phyloP scores from a whole-genome alignment of 495 filamentous ascomycete genomes.

The Penicillium crystallinum region DNA sequence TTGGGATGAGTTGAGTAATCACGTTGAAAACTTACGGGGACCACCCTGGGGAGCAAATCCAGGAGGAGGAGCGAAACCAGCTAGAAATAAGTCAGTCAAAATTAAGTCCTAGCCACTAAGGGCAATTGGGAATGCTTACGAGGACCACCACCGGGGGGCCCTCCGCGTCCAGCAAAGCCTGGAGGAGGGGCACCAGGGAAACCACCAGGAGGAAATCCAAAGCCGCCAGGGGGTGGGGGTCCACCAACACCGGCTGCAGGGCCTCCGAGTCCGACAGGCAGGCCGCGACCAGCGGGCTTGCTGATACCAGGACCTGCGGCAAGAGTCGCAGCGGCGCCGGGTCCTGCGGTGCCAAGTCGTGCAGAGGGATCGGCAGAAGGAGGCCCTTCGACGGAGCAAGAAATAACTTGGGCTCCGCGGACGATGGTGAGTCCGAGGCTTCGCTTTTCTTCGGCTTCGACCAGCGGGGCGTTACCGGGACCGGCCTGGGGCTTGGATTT shows the following conservation, averaged over 20 bases:
- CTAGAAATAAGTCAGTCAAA: slow-evolving; percentile 20
- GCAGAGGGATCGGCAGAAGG: slow-evolving; percentile 93
- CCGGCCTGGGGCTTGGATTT: slow-evolving; percentile 69
- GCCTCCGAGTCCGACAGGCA: slow-evolving; percentile 81
- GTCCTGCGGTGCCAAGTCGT: slow-evolving; percentile 72
- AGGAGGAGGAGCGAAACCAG: slow-evolving; percentile 59
- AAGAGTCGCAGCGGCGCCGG: slow-evolving; percentile 60
- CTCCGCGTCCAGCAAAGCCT: slow-evolving; percentile 74
- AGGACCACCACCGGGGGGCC: slow-evolving; percentile 52
- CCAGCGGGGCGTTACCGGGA: slow-evolving; percentile 54
- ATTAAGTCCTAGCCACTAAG: neutral
- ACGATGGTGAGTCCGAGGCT: slow-evolving; percentile 92
- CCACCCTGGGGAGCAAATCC: slow-evolving; percentile 57
- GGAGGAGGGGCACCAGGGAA: slow-evolving; percentile 66
- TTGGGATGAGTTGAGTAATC: neutral
- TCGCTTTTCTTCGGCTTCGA: slow-evolving; percentile 94
- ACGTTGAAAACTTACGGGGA: slow-evolving; percentile 48
- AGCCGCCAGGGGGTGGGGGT: slow-evolving; percentile 58
- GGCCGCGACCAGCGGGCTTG: slow-evolving; percentile 85
- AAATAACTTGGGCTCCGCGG: slow-evolving; percentile 88
- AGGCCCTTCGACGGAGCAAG: slow-evolving; percentile 90
- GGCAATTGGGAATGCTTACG: slow-evolving; percentile 44
- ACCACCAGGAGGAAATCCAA: slow-evolving; percentile 57
- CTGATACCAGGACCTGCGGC: slow-evolving; percentile 84
- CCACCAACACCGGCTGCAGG: slow-evolving; percentile 88